Evolutionary conservation across 2,329 filamentous ascomycete genomes (phyloP), one percentile per base, ranked within the genome.

Genomic region (Rhynchosporium secalis): DNA sequence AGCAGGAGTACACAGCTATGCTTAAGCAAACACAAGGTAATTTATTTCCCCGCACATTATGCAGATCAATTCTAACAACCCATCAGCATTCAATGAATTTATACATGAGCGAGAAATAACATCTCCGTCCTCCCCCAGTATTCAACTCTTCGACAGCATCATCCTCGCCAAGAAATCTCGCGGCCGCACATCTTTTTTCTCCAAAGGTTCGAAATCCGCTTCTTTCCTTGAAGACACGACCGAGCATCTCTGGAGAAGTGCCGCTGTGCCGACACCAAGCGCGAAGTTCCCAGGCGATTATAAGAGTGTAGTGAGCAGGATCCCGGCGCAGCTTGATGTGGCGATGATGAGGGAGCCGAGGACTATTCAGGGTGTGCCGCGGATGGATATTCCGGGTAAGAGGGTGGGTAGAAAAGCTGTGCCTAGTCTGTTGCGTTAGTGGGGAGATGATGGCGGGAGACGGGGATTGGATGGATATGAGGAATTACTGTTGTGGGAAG

Each of bases 301-400:
- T 75, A 80, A 82, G 62, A 76, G 80, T 38, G 79, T 86, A 13
- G 79, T 86, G 59, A 86, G 85, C 12, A 78, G 86, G 68, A 86
- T 91, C 43, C 95, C 95, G 4, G 86, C 91, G 7, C 93, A 91
- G 72, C 82, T 99, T 9, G 95, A 99, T 71, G 84, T 88, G 3
- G 84, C 86, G 13, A 80, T 97, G 52, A 96, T 98, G 92, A 91
- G 92, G 74, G 93, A 97, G 76, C 93, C 93, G 36, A 85, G 93
- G 62, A 87, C 91, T 65, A 94, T 96, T 45, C 92, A 96, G 74
- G 93, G 93, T 41, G 87, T 92, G n/a, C 92, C 92, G 29, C 78
- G 84, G 40, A 80, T 82, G 20, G 73, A 75, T 60, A 55, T 70
- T 26, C 69, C 72, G 12, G 72, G 71, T 0, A 73, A 73, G 61